Evolutionary conservation across 441 rosid species (phyloP).

Genomic region (Mallotus repandus): DNA sequence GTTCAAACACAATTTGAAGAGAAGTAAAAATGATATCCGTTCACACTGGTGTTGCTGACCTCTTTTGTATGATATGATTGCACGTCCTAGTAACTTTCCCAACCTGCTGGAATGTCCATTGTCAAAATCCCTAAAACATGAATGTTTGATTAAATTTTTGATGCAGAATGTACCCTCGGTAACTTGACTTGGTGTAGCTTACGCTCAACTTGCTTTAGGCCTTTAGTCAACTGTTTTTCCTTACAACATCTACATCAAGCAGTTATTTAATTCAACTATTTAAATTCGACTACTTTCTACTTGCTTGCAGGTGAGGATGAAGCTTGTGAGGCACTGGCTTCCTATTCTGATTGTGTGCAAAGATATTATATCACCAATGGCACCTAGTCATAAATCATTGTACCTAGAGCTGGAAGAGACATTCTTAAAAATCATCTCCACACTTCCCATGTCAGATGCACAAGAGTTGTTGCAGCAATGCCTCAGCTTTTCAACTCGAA

Average conservation of each 20-base stretch:
- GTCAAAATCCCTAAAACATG: neutral
- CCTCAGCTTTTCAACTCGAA: conserved; percentile 61
- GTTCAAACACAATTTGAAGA: too few relatives aligned
- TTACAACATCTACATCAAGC: neutral
- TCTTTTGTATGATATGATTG: neutral
- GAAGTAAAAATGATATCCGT: too few relatives aligned
- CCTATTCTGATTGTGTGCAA: conserved; percentile 69
- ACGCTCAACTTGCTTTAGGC: neutral
- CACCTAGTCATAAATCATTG: conserved; percentile 42
- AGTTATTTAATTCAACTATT: conserved; percentile 8
- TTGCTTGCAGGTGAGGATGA: conserved; percentile 59
- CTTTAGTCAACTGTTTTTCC: neutral
- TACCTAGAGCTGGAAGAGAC: conserved; percentile 65
- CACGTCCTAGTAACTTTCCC: neutral
- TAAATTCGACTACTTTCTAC: neutral
- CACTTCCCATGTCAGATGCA: conserved; percentile 59
- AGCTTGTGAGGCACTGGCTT: conserved; percentile 67
- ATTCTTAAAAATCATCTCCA: conserved; percentile 65
- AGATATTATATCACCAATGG: conserved; percentile 45
- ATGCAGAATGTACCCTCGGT: too few relatives aligned
- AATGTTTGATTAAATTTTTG: neutral
- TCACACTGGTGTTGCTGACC: neutral
- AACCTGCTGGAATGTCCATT: neutral
- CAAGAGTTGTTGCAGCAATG: conserved; percentile 61
- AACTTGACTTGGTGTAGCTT: neutral